Conservation (phyloP, 169 alveolate species). For the Cryptosporidium bovis region DNA sequence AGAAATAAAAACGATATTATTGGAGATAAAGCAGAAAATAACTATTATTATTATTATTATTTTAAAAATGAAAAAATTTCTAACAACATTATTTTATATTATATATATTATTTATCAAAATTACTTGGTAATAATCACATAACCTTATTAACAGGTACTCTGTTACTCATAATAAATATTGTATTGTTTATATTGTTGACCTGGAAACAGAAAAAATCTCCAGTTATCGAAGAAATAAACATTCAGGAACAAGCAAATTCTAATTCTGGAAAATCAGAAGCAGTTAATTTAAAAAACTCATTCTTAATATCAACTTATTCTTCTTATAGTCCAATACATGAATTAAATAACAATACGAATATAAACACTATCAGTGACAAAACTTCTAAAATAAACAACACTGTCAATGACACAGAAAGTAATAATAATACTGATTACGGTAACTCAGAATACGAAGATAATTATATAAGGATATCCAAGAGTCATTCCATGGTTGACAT, state of each 20-base stretch:
- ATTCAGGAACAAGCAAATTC: no score
- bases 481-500: conserved; percentile 71
- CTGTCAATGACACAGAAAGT: not conserved
- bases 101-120: not conserved
- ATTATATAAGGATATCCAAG: conserved; percentile 31
- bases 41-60: no score
- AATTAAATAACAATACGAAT: no score
- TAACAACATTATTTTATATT: no score
- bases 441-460: conserved; percentile 1
- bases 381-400: not conserved
- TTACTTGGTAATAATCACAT: conserved; percentile 1
- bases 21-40: not conserved
- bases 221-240: not conserved
- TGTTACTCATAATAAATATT: conserved; percentile 16
- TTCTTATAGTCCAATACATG: not conserved
- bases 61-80: no score
- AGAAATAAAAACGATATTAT: not conserved
- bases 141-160: conserved; percentile 10
- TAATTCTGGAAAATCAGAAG: not conserved
- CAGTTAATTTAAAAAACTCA: conserved; percentile 23
- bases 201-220: not conserved
- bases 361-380: not conserved
- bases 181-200: conserved; percentile 19
- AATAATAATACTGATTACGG: no score
- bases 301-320: conserved; percentile 47